phyloP scores from a whole-genome alignment of 352 stramenopile species.

The Phytophthora citricola region DNA sequence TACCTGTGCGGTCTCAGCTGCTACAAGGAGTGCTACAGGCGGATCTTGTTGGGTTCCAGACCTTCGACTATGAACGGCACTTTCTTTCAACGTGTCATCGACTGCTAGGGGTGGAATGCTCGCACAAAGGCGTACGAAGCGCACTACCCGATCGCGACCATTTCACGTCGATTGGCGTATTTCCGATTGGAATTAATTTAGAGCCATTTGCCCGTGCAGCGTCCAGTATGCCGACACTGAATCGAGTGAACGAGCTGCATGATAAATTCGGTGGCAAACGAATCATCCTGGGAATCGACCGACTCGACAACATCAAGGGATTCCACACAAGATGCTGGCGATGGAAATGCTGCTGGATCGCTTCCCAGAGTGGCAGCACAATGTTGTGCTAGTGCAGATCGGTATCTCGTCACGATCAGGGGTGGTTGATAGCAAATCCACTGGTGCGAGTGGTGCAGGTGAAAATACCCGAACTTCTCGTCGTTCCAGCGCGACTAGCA shows the following conservation, averaged over 20 bases:
- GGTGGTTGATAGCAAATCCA: constrained; percentile 48
- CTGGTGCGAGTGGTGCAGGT: constrained; percentile 8
- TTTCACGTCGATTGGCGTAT: constrained; percentile 89
- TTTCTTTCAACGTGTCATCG: constrained; percentile 88
- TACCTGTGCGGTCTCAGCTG: constrained; percentile 81
- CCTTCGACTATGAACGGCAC: constrained; percentile 91
- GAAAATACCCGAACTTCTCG: constrained; percentile 20
- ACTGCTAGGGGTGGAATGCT: constrained; percentile 72
- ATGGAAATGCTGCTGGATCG: constrained; percentile 87
- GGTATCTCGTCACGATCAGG: constrained; percentile 90
- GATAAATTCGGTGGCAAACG: constrained; percentile 82
- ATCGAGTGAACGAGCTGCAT: constrained; percentile 76
- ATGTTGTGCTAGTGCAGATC: constrained; percentile 96
- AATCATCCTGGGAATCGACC: constrained; percentile 86
- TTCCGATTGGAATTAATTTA: constrained; percentile 87
- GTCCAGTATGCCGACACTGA: constrained; percentile 59
- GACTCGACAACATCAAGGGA: constrained; percentile 91
- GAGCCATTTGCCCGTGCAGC: constrained; percentile 79
- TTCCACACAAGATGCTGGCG: constrained; percentile 88
- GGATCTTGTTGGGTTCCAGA: constrained; percentile 89
- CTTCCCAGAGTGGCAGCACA: constrained; percentile 93
- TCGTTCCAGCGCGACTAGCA: constrained; percentile 22
- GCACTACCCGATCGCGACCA: constrained; percentile 73
- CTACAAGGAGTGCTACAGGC: constrained; percentile 82
- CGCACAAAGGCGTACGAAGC: constrained; percentile 82